phyloP scores from a whole-genome alignment of 805 yeast species.

The Starmerella riodocensis region DNA sequence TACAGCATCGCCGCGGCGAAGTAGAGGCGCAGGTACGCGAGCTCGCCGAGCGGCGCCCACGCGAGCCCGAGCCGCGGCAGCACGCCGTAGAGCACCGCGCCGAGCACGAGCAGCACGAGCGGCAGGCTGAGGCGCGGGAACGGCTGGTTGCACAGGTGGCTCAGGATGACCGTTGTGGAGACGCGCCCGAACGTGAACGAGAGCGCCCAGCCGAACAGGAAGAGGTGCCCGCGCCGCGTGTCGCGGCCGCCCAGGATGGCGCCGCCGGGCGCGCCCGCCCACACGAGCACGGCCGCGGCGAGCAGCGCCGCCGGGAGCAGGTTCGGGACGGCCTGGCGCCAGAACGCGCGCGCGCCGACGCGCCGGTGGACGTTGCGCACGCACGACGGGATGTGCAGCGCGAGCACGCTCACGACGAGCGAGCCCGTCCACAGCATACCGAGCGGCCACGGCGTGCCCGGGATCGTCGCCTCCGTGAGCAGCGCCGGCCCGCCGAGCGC shows the following conservation, averaged over 20 bases:
- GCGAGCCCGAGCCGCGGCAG: slow-evolving; percentile 42
- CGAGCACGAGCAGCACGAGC: slow-evolving; percentile 33
- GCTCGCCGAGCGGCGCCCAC: slow-evolving; percentile 21
- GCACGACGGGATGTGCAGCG: slow-evolving; percentile 59
- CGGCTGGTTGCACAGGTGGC: slow-evolving; percentile 68
- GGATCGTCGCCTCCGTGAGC: slow-evolving; percentile 7
- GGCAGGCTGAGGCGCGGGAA: slow-evolving; percentile 70
- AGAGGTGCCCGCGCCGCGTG: slow-evolving; percentile 32
- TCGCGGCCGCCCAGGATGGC: slow-evolving; percentile 24
- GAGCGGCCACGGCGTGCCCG: slow-evolving; percentile 9
- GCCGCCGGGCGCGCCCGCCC: slow-evolving; percentile 39
- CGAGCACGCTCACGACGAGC: slow-evolving; percentile 29
- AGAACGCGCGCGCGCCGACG: slow-evolving; percentile 30
- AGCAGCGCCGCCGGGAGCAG: slow-evolving; percentile 55
- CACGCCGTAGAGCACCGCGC: slow-evolving; percentile 28
- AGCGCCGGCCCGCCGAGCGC: slow-evolving; percentile 46
- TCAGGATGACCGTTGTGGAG: slow-evolving; percentile 44
- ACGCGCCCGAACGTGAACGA: slow-evolving; percentile 86
- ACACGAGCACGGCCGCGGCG: slow-evolving; percentile 36
- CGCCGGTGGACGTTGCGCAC: slow-evolving; percentile 32
- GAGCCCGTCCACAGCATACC: slow-evolving; percentile 23
- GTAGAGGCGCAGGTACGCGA: slow-evolving; percentile 37
- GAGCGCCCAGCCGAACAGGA: slow-evolving; percentile 61
- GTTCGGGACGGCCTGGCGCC: slow-evolving; percentile 27
- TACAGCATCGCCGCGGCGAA: slow-evolving; percentile 56